A percentile compares a stretch with the other conserved stretches of the same genome.
phyloP scores from a whole-genome alignment of 805 yeast genomes.

The Saturnispora halmiae region DNA sequence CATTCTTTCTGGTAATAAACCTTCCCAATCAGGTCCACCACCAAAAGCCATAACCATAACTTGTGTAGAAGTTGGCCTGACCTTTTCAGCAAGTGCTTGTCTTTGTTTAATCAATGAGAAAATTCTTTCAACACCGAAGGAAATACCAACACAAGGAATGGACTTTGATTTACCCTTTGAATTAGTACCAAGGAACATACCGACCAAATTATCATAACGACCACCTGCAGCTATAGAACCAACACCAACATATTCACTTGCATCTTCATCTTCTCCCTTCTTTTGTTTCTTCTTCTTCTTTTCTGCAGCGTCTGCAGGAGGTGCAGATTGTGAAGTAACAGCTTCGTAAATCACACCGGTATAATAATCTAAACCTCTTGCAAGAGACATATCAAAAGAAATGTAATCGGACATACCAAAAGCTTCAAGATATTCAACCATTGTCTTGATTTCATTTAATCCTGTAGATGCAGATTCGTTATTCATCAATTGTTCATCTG shows the following conservation, averaged over 20 bases:
- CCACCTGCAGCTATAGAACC: conserved; percentile 99
- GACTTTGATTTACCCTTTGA: conserved; percentile 63
- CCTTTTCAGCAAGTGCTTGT: conserved; percentile 47
- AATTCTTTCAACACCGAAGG: conserved; percentile 93
- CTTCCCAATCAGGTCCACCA: conserved; percentile 94
- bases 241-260: conserved; percentile 93
- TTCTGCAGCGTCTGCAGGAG: conserved; percentile 72
- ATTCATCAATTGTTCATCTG: conserved; percentile 47
- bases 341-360: conserved; percentile 97
- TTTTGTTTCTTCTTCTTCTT: conserved; percentile 26
- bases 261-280: conserved; percentile 64
- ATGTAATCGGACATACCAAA: conserved; percentile 60
- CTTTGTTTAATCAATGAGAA: conserved; percentile 84
- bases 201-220: conserved; percentile 91
- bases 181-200: conserved; percentile 83
- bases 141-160: conserved; percentile 95
- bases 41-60: conserved; percentile 97
- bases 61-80: conserved; percentile 83
- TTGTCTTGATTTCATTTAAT: conserved; percentile 64
- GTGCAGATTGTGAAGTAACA: conserved; percentile 93
- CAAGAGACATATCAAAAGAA: conserved; percentile 87
- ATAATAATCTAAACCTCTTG: conserved; percentile 96
- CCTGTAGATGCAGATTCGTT: conserved; percentile 76
- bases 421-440: conserved; percentile 74
- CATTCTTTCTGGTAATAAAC: conserved; percentile 90